phyloP scores from a whole-genome alignment of 345 rosid species.

The Dipteronia dyeriana region DNA sequence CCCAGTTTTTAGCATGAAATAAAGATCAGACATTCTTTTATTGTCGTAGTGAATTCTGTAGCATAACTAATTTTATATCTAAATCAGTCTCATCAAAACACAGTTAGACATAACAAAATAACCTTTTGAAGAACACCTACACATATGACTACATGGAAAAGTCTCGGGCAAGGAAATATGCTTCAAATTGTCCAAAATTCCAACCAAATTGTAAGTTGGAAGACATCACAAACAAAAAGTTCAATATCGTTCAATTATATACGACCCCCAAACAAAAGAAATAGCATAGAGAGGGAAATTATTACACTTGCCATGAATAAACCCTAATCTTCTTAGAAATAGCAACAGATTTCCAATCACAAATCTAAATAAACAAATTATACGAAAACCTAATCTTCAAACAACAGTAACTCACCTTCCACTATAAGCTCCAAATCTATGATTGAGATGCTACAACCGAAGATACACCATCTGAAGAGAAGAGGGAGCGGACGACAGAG shows the following conservation, averaged over 20 bases:
- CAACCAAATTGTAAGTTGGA: neutral
- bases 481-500: no score
- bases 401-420: no score
- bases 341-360: no score
- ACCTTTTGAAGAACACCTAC: neutral
- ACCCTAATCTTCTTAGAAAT: no score
- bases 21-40: constrained; percentile 8
- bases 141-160: neutral
- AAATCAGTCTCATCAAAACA: neutral
- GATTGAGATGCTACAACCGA: no score
- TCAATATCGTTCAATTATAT: neutral
- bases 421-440: no score
- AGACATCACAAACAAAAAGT: neutral
- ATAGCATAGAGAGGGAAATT: no score
- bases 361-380: no score
- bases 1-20: constrained; percentile 82
- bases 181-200: neutral
- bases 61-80: constrained; percentile 3
- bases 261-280: no score
- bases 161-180: neutral
- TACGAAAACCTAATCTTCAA: no score
- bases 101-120: neutral
- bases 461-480: no score
- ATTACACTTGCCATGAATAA: no score
- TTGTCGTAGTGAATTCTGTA: neutral